Conservation (phyloP, 768 basidiomycete genomes). For the Termitomyces sp. region DNA sequence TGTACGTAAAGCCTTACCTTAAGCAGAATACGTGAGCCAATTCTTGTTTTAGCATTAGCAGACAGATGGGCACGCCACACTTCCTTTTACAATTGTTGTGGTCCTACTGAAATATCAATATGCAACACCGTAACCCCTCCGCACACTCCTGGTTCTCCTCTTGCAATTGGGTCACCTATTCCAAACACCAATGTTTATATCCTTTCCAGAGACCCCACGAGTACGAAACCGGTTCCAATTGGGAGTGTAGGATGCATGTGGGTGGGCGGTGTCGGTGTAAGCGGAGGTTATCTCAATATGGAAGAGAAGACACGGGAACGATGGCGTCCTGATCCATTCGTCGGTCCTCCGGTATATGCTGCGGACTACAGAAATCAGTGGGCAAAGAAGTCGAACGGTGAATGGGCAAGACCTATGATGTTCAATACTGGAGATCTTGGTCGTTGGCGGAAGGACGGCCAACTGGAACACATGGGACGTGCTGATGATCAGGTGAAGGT, state of each 20-base stretch:
- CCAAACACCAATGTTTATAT: conserved; percentile 43
- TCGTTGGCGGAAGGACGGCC: conserved; percentile 47
- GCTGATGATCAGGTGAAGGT: conserved; percentile 64
- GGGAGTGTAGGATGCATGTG: conserved; percentile 45
- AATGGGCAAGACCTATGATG: conserved; percentile 37
- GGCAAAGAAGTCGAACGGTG: conserved; percentile 2
- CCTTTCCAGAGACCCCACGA: conserved; percentile 28
- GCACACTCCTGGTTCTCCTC: conserved; percentile 30
- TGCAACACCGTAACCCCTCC: conserved; percentile 44
- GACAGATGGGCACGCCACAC: conserved; percentile 38
- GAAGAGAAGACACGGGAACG: conserved; percentile 49
- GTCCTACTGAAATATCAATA: conserved; percentile 51
- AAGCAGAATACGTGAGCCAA: neutral
- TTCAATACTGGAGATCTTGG: conserved; percentile 62
- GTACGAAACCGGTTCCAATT: conserved; percentile 25
- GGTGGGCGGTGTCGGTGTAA: conserved; percentile 59
- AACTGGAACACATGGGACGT: conserved; percentile 52
- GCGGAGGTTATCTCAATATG: conserved; percentile 49
- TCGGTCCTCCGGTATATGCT: conserved; percentile 31
- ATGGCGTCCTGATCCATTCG: conserved; percentile 46
- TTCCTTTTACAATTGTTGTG: conserved; percentile 45
- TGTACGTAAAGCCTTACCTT: conserved; percentile 20
- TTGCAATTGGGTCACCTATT: conserved; percentile 44
- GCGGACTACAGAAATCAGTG: conserved; percentile 8
- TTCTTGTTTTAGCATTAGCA: conserved; percentile 22